Percentiles rank a stretch among this genome's conserved stretches.
These are phyloP conservation scores for Trichoderma breve DNA, from an alignment of 2,329 filamentous ascomycete species.

Conservation along the genomic window DNA sequence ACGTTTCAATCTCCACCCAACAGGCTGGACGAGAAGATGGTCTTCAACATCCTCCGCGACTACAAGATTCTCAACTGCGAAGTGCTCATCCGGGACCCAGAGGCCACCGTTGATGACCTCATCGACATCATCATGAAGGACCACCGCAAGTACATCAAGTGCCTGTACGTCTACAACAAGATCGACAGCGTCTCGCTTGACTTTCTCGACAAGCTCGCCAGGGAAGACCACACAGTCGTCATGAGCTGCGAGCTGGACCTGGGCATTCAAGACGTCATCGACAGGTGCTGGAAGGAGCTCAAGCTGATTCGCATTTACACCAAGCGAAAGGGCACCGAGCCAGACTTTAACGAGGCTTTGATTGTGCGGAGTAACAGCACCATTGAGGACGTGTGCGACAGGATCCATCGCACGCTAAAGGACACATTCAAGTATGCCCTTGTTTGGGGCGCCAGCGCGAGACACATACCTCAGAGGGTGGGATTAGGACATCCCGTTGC, in stretches of 20 bases:
- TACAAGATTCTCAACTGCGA: slow-evolving; percentile 99
- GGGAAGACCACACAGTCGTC: slow-evolving; percentile 90
- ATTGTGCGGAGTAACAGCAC: slow-evolving; percentile 87
- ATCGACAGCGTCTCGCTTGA: slow-evolving; percentile 93
- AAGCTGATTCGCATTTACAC: slow-evolving; percentile 91
- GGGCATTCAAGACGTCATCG: slow-evolving; percentile 88
- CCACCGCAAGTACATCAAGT: slow-evolving; percentile 93
- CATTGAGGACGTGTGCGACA: slow-evolving; percentile 96
- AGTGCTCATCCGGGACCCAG: slow-evolving; percentile 90
- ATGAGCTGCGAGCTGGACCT: slow-evolving; percentile 98
- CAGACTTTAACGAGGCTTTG: slow-evolving; percentile 84
- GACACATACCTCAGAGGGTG: slow-evolving; percentile 90
- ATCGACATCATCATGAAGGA: slow-evolving; percentile 99
- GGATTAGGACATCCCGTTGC: slow-evolving; percentile 78
- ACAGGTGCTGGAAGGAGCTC: slow-evolving; percentile 92
- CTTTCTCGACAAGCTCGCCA: slow-evolving; percentile 86
- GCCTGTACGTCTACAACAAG: slow-evolving; percentile 99
- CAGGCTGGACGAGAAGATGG: slow-evolving; percentile 92
- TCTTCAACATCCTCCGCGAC: slow-evolving; percentile 95
- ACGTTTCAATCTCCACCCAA: slow-evolving; percentile 90
- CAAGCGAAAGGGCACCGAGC: slow-evolving; percentile 89
- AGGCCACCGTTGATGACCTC: slow-evolving; percentile 94
- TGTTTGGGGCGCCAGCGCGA: slow-evolving; percentile 95
- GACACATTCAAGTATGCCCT: slow-evolving; percentile 98
- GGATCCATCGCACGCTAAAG: slow-evolving; percentile 89